Conservation (phyloP, 371 early-diverging fungal species). For the Mortierella sp. region DNA sequence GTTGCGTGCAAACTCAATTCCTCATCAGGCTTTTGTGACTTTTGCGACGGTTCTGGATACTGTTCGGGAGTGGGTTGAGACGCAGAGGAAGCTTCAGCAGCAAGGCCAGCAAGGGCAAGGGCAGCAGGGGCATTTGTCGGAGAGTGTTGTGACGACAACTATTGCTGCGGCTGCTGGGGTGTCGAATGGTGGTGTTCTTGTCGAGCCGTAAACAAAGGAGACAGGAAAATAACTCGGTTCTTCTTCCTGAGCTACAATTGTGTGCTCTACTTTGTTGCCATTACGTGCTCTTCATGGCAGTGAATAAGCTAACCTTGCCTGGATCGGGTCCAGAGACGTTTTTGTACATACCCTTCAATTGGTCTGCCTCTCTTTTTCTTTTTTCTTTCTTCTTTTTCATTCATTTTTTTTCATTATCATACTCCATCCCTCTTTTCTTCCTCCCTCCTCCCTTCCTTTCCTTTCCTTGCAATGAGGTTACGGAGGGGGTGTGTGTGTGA, state of each 20-base stretch:
- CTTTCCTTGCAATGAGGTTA: background rate
- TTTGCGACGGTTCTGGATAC: conserved; percentile 28
- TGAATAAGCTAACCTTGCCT: too few relatives aligned
- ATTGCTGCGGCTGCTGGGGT: background rate
- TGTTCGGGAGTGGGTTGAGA: conserved; percentile 26
- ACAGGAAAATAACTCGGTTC: too few relatives aligned
- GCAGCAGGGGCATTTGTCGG: background rate
- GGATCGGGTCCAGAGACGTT: background rate
- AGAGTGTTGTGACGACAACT: background rate
- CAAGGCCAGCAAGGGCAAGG: background rate
- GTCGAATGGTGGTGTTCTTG: background rate
- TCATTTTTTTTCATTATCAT: background rate
- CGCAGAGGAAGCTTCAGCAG: background rate
- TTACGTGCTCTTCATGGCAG: too few relatives aligned
- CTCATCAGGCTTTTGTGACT: conserved; percentile 22
- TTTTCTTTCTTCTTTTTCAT: too few relatives aligned
- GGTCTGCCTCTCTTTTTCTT: background rate
- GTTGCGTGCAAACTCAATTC: conserved; percentile 25
- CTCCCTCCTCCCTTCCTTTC: background rate
- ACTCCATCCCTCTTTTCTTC: background rate
- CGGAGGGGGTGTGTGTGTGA: background rate
- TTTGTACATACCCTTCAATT: conserved; percentile 1
- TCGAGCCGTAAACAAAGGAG: background rate
- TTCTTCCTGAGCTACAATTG: too few relatives aligned
- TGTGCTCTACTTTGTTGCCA: too few relatives aligned